Evolutionary conservation across 192 early-diverging fungal genomes (phyloP).

Genomic region (Coemansia sp.): DNA sequence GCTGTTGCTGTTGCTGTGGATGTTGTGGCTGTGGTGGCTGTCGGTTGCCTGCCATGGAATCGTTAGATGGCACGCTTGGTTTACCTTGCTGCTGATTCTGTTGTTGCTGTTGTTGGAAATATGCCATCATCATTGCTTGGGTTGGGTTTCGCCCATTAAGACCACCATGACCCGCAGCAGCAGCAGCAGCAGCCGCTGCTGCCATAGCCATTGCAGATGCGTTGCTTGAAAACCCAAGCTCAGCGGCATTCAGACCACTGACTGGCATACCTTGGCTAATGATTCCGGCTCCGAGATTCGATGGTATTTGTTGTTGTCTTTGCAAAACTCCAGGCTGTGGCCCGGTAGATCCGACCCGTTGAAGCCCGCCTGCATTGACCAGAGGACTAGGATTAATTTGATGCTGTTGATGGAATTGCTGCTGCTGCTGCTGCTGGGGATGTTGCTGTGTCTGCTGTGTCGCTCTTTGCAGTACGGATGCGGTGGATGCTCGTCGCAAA

Average conservation of each 20-base stretch:
- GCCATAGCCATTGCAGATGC: constrained; percentile 9
- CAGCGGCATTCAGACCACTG: constrained; percentile 11
- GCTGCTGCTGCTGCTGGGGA: constrained; percentile 11
- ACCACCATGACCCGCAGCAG: background rate
- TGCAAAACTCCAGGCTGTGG: constrained; percentile 4
- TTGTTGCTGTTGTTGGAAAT: constrained; percentile 22
- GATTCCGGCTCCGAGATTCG: constrained; percentile 6
- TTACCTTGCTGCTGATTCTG: constrained; percentile 8
- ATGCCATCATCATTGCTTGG: constrained; percentile 30
- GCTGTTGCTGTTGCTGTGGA: constrained; percentile 10
- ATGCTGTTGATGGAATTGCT: background rate
- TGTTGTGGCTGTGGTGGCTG: background rate
- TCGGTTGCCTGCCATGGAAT: background rate
- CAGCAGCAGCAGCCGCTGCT: constrained; percentile 9
- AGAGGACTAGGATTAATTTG: background rate
- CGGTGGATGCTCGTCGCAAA: constrained; percentile 13
- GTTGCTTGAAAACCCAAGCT: constrained; percentile 14
- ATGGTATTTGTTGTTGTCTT: constrained; percentile 16
- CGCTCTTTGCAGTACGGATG: constrained; percentile 11
- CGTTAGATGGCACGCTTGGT: constrained; percentile 7
- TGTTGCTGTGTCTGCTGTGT: constrained; percentile 15
- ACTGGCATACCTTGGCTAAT: constrained; percentile 4
- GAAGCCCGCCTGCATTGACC: background rate
- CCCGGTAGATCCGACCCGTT: background rate
- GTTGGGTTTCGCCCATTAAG: constrained; percentile 5